These are phyloP conservation scores for Harringtonia aguacate DNA, from an alignment of 2,329 filamentous ascomycete species.

Conservation along the genomic window DNA sequence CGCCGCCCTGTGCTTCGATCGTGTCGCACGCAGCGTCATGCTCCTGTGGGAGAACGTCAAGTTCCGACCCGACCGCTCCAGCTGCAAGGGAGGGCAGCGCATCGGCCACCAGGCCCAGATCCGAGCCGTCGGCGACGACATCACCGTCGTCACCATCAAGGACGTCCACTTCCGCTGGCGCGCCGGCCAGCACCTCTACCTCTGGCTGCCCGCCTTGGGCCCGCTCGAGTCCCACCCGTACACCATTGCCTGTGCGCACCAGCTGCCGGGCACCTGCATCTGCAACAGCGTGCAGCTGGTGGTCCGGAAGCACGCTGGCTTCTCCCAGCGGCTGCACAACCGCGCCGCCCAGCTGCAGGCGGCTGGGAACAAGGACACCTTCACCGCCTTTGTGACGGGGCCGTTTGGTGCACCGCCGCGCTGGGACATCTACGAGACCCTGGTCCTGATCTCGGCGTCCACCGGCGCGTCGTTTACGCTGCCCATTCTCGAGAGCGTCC, in stretches of 20 bases:
- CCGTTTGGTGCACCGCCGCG: constrained; percentile 45
- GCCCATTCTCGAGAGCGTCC: constrained; percentile 45
- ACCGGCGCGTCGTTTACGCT: constrained; percentile 53
- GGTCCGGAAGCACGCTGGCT: constrained; percentile 43
- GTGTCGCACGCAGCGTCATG: constrained; percentile 37
- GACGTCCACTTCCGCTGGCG: constrained; percentile 48
- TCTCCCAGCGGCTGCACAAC: constrained; percentile 41
- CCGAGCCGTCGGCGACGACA: constrained; percentile 35
- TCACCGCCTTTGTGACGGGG: constrained; percentile 41
- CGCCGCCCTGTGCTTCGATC: constrained; percentile 51
- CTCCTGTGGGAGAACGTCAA: constrained; percentile 43
- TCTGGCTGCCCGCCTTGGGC: constrained; percentile 47
- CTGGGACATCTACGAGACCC: constrained; percentile 48
- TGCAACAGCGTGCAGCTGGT: constrained; percentile 52
- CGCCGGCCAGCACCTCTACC: constrained; percentile 50
- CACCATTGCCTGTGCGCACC: constrained; percentile 48
- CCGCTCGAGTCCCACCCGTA: constrained; percentile 48
- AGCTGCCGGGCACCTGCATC: constrained; percentile 36
- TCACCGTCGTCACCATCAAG: constrained; percentile 49
- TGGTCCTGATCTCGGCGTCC: constrained; percentile 50
- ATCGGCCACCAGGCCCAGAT: constrained; percentile 43
- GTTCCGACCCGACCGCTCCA: constrained; percentile 25
- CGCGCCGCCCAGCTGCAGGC: constrained; percentile 28
- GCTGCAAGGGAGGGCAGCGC: constrained; percentile 34
- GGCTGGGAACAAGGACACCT: constrained; percentile 17